Conservation (phyloP, 345 rosid species). For the Mercurialis annua region DNA sequence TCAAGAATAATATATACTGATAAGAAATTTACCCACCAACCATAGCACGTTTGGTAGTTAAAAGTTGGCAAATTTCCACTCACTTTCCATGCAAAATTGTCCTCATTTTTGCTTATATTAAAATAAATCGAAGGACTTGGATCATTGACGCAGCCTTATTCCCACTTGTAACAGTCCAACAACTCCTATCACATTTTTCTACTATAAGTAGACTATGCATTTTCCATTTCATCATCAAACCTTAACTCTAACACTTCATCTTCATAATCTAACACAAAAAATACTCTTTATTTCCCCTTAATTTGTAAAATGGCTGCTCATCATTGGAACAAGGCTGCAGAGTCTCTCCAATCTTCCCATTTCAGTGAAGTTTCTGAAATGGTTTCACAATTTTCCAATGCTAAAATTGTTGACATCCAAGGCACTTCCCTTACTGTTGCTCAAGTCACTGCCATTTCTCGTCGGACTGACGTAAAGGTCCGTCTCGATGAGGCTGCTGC, state of each 20-base stretch:
- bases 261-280: no score
- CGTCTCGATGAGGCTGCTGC: slow-evolving; percentile 29
- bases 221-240: not conserved
- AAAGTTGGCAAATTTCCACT: not conserved
- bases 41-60: not conserved
- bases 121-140: not conserved
- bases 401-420: slow-evolving; percentile 28
- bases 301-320: slow-evolving; percentile 11
- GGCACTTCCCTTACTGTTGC: slow-evolving; percentile 45
- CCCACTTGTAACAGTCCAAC: slow-evolving; percentile 4
- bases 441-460: slow-evolving; percentile 40
- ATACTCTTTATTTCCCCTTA: not conserved
- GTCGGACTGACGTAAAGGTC: slow-evolving; percentile 22
- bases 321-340: slow-evolving; percentile 40
- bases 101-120: not conserved
- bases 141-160: slow-evolving; percentile 18
- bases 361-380: slow-evolving; percentile 32
- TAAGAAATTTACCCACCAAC: not conserved
- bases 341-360: slow-evolving; percentile 29
- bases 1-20: not conserved
- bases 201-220: slow-evolving; percentile 2
- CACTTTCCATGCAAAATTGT: not conserved
- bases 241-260: not conserved
- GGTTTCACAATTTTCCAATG: slow-evolving; percentile 30
- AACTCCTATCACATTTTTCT: not conserved